phyloP scores from a whole-genome alignment of 2,329 filamentous ascomycete genomes.

The Orbilia quercus region DNA sequence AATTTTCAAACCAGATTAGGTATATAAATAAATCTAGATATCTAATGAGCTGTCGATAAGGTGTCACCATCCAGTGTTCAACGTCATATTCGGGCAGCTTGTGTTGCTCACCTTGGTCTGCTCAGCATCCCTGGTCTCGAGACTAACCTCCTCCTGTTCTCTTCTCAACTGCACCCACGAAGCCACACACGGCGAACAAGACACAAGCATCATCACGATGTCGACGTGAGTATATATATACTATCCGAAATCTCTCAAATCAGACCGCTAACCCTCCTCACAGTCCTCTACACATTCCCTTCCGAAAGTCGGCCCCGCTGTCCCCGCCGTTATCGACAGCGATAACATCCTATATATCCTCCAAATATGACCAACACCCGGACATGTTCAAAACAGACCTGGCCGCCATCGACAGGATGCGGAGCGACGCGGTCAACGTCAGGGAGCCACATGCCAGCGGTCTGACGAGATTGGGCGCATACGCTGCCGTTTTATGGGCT shows the following conservation, averaged over 20 bases:
- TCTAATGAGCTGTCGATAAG: no score
- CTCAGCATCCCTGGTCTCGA: no score
- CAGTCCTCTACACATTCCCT: slow-evolving; percentile 77
- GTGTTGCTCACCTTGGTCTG: slow-evolving; percentile 36
- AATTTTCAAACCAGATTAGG: no score
- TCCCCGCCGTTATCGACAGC: slow-evolving; percentile 75
- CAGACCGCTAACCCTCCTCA: slow-evolving; percentile 1
- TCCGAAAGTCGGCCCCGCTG: slow-evolving; percentile 83
- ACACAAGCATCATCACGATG: slow-evolving; percentile 16
- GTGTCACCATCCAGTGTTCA: no score
- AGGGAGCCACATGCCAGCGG: slow-evolving; percentile 88
- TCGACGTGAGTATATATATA: slow-evolving; percentile 44
- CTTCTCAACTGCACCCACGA: not conserved
- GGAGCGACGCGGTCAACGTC: slow-evolving; percentile 86
- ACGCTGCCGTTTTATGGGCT: slow-evolving; percentile 93
- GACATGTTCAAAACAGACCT: slow-evolving; percentile 95
- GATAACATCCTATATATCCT: slow-evolving; percentile 94
- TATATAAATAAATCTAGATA: no score
- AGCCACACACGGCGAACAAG: not conserved
- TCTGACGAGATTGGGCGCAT: slow-evolving; percentile 85
- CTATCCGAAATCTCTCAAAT: not conserved
- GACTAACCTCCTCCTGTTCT: no score
- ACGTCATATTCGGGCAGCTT: slow-evolving; percentile 39
- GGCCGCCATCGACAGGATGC: slow-evolving; percentile 82
- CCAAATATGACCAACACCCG: slow-evolving; percentile 98